These are phyloP conservation scores for Marasmius oreades DNA, from an alignment of 1,284 basidiomycete genomes.

Conservation along the genomic window DNA sequence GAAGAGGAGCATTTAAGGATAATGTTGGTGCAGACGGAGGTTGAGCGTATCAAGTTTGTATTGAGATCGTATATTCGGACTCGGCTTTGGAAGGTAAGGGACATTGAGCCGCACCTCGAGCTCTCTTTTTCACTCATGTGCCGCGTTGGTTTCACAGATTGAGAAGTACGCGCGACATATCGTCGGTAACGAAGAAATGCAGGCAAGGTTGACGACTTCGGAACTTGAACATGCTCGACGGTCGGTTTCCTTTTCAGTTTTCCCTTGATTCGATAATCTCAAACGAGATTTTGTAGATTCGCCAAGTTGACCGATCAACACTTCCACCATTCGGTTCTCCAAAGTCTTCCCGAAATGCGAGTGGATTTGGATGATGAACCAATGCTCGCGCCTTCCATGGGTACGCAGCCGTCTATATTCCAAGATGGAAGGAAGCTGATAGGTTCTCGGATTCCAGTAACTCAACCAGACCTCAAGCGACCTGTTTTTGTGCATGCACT, in stretches of 20 bases:
- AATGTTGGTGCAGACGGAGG: constrained; percentile 88
- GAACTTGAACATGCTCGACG: constrained; percentile 78
- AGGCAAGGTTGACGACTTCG: constrained; percentile 70
- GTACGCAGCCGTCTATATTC: constrained; percentile 39
- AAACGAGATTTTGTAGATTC: constrained; percentile 46
- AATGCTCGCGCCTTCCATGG: constrained; percentile 74
- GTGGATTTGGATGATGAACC: constrained; percentile 70
- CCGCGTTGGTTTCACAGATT: constrained; percentile 48
- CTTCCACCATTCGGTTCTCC: constrained; percentile 70
- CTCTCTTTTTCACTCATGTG: constrained; percentile 3
- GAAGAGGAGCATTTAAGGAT: constrained; percentile 91
- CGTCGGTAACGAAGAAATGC: constrained; percentile 60
- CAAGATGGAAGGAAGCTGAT: neutral
- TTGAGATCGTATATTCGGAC: constrained; percentile 86
- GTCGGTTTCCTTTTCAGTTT: constrained; percentile 31
- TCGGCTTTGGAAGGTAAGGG: constrained; percentile 74
- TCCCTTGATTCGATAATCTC: neutral
- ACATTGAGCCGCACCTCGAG: neutral
- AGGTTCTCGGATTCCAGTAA: constrained; percentile 45
- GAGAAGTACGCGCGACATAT: constrained; percentile 84
- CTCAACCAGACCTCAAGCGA: constrained; percentile 66
- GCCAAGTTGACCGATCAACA: constrained; percentile 71
- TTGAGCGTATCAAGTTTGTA: constrained; percentile 89
- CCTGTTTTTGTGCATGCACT: constrained; percentile 81
- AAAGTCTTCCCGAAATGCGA: constrained; percentile 74